Percentiles rank a stretch among this genome's conserved stretches.
These are phyloP conservation scores for Platismatia glauca DNA, from an alignment of 495 filamentous ascomycete genomes.

Conservation along the genomic window DNA sequence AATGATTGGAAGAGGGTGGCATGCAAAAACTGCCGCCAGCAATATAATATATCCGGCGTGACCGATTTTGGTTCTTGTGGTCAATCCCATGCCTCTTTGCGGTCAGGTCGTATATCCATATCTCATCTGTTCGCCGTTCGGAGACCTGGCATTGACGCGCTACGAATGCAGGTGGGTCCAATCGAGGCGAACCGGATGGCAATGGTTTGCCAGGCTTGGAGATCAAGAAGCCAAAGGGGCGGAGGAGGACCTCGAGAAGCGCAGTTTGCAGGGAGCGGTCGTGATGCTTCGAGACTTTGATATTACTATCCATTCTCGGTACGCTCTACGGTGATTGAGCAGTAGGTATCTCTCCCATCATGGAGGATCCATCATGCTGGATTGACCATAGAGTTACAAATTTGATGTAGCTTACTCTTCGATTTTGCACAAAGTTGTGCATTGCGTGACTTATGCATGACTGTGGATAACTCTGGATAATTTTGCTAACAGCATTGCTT, in stretches of 20 bases:
- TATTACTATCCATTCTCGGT: background rate
- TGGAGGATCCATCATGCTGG: too few relatives aligned
- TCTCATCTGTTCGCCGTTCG: conserved; percentile 25
- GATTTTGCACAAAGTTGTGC: too few relatives aligned
- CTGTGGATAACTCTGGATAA: too few relatives aligned
- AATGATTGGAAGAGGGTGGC: conserved; percentile 29
- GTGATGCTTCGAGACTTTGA: background rate
- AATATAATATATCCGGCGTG: conserved; percentile 32
- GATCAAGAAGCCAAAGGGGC: background rate
- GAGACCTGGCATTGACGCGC: conserved; percentile 22
- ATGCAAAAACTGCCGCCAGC: conserved; percentile 32
- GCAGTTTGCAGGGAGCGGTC: background rate
- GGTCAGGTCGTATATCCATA: conserved; percentile 28
- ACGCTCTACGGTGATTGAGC: too few relatives aligned
- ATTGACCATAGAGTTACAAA: too few relatives aligned
- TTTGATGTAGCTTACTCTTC: too few relatives aligned
- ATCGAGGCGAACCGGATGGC: conserved; percentile 21
- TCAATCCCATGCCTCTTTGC: conserved; percentile 4
- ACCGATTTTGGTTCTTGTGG: background rate
- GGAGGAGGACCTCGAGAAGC: background rate
- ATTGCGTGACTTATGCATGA: too few relatives aligned
- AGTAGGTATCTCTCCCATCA: too few relatives aligned
- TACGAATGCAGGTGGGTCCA: conserved; percentile 18
- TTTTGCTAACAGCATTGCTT: too few relatives aligned
- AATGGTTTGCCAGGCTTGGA: conserved; percentile 3